phyloP scores from a whole-genome alignment of 2,329 filamentous ascomycete species.

The Aureobasidium zeae region DNA sequence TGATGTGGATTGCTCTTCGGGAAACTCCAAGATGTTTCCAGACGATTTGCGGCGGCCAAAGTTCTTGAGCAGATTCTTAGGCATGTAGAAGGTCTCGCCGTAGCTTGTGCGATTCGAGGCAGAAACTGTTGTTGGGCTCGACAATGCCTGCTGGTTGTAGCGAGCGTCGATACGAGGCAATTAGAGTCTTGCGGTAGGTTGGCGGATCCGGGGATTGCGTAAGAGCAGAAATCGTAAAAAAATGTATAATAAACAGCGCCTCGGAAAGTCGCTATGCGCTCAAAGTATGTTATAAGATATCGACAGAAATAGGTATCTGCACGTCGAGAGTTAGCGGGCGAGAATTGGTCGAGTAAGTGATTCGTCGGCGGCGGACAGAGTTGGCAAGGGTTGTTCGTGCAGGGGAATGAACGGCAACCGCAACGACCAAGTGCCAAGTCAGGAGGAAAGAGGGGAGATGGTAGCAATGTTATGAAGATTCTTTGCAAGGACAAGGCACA shows the following conservation, averaged over 20 bases:
- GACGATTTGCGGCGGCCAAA: conserved; percentile 48
- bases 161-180: too few relatives aligned
- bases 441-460: neutral
- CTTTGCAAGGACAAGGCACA: neutral
- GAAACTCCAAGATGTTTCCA: conserved; percentile 42
- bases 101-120: neutral
- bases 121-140: conserved; percentile 7
- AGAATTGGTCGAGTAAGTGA: conserved; percentile 2
- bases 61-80: conserved; percentile 46
- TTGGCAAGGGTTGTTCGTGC: neutral
- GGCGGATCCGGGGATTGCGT: conserved; percentile 1
- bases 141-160: conserved; percentile 10
- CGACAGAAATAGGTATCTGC: conserved; percentile 13
- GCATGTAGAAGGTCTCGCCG: conserved; percentile 34
- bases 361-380: conserved; percentile 1
- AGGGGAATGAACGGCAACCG: conserved; percentile 9
- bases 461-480: conserved; percentile 9
- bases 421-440: conserved; percentile 2
- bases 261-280: conserved; percentile 7
- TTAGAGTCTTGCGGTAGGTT: conserved; percentile 1
- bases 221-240: conserved; percentile 7
- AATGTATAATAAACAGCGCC: neutral
- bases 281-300: conserved; percentile 1
- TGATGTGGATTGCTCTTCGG: conserved; percentile 17
- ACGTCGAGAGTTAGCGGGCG: conserved; percentile 4